A percentile compares a stretch with the other conserved stretches of the same genome.
Evolutionary conservation across 2,329 filamentous ascomycete genomes (phyloP).

Genomic region (Cercospora janseana): DNA sequence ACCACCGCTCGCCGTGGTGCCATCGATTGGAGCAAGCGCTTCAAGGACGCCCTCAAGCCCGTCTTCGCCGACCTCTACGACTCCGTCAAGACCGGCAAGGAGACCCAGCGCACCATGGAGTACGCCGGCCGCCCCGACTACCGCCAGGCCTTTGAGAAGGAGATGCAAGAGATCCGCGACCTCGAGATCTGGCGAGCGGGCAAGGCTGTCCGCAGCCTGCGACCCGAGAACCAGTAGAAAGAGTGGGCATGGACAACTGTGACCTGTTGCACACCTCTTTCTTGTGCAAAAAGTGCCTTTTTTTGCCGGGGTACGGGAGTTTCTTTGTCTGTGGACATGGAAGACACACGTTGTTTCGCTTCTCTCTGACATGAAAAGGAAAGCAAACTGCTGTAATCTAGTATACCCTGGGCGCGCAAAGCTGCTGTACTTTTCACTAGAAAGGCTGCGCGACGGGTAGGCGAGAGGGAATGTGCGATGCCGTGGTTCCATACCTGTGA

Average conservation of each 20-base stretch:
- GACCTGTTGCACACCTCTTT: background rate
- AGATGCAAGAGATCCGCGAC: constrained; percentile 97
- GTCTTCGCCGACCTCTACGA: constrained; percentile 98
- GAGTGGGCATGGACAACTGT: background rate
- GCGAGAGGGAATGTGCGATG: background rate
- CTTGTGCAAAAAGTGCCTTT: background rate
- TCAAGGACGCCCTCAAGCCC: constrained; percentile 98
- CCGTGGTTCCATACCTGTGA: constrained; percentile 1
- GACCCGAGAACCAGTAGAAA: constrained; percentile 40
- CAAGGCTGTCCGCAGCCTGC: constrained; percentile 76
- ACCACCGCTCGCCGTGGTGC: constrained; percentile 97
- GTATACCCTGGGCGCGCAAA: background rate
- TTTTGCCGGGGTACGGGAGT: background rate
- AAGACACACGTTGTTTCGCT: background rate
- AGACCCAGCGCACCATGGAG: constrained; percentile 94
- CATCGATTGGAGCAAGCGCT: constrained; percentile 95
- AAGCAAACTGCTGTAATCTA: constrained; percentile 9
- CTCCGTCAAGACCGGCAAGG: constrained; percentile 82
- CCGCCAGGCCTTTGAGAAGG: constrained; percentile 93
- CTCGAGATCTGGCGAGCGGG: constrained; percentile 99
- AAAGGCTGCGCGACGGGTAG: background rate
- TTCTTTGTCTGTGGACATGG: background rate
- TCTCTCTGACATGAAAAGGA: background rate
- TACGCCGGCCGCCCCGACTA: constrained; percentile 97
- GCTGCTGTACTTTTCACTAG: constrained; percentile 3